Base-by-base conservation (phyloP, 2,329 filamentous ascomycete genomes). In the Penicillium sp. region DNA sequence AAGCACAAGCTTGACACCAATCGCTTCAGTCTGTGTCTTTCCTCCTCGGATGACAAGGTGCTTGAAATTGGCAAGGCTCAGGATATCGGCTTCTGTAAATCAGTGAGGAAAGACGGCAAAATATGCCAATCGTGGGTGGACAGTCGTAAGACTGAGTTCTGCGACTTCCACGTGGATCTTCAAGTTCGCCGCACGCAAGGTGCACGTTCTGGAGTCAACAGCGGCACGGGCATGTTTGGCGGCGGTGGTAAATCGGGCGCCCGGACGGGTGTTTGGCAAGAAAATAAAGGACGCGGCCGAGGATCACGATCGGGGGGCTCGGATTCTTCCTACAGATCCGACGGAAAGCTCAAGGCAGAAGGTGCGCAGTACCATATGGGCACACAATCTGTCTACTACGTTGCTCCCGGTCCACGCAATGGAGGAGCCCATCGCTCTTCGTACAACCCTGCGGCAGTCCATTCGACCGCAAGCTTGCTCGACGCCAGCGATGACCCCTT, bases 161-260 rank as follows among this genome's bases (percentile, higher is more conserved):
- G 93, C 71, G 90, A 95, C 55, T 98, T 86, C 58, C 93, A 98
- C 68, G 82, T 95, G 56, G 90, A 94, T 58, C 75, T 88, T 26
- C 85, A 88, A 26, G 73, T 97, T 3, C 80, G 83, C 46, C 90
- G 88, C 63, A 80, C 82, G 63, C 76, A 81, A 28, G 75, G 81
- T 9, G 75, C 77, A 1, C 79, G 90, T 33, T 84, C 90, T 74
- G 90, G 95, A 62, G 78, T 96, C 51, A 95, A 90, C 62, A 80
- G 77, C 9, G 85, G 83, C 67, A 79, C 78, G 3, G 76, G 76
- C 25, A 72, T 77, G 43, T 74, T 74, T 52, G 70, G 64, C 29
- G 65, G 62, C 37, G 67, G 65, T 40, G 66, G 64, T 38, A 59
- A 65, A 37, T 63, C 62, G 27, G 64, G 66, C 9, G 60, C 66